Evolutionary conservation across 495 filamentous ascomycete genomes (phyloP).

Genomic region (Penicillium dipodomyicola): DNA sequence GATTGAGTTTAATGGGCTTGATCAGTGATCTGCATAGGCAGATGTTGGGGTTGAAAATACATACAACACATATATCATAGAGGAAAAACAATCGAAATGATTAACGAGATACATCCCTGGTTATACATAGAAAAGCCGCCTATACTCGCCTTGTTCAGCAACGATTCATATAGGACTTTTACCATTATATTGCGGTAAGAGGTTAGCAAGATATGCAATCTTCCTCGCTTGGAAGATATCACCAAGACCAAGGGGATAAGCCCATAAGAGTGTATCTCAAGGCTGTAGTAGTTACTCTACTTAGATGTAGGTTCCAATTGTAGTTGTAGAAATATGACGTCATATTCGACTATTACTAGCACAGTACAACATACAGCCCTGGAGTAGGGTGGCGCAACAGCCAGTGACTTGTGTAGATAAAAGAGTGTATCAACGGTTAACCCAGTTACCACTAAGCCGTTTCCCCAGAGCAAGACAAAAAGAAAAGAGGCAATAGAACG

Average conservation of each 20-base stretch:
- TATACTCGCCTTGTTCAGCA: too few species aligned
- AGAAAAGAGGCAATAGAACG: constrained; percentile 21
- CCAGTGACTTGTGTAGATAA: not conserved
- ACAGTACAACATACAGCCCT: not conserved
- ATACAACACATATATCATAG: not conserved
- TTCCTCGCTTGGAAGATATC: too few species aligned
- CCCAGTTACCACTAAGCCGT: not conserved
- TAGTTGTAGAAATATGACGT: not conserved
- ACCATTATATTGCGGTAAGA: too few species aligned
- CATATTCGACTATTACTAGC: not conserved
- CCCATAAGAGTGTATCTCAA: not conserved
- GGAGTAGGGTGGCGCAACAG: not conserved
- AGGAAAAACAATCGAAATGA: not conserved
- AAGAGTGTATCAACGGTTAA: not conserved
- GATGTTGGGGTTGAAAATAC: not conserved
- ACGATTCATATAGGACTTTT: too few species aligned
- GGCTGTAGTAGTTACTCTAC: too few species aligned
- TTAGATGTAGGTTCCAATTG: too few species aligned
- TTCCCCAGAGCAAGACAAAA: constrained; percentile 5
- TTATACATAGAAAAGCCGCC: too few species aligned
- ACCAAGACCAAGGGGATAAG: not conserved
- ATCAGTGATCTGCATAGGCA: constrained; percentile 48
- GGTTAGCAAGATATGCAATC: too few species aligned
- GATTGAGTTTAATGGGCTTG: constrained; percentile 84
- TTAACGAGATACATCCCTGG: not conserved